These are phyloP conservation scores for Kodamaea jinghongensis DNA, from an alignment of 805 yeast genomes.

Conservation along the genomic window DNA sequence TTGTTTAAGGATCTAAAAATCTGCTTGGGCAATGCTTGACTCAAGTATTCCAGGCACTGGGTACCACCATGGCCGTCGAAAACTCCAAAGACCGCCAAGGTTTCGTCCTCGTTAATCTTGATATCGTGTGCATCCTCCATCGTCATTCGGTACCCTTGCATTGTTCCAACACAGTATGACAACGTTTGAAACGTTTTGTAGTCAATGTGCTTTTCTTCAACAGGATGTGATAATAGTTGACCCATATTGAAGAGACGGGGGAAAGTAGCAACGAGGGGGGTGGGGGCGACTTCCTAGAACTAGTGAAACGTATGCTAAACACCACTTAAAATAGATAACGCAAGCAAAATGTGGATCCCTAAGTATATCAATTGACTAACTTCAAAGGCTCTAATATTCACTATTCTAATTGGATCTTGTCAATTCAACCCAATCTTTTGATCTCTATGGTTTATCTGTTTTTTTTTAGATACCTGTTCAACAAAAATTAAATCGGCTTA, in stretches of 20 bases:
- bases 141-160: constrained; percentile 73
- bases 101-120: constrained; percentile 41
- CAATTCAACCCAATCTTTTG: too few relatives aligned
- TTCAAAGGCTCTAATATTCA: too few relatives aligned
- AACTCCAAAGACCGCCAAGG: constrained; percentile 58
- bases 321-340: too few relatives aligned
- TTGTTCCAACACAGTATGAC: constrained; percentile 64
- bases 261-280: too few relatives aligned
- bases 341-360: too few relatives aligned
- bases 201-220: constrained; percentile 62
- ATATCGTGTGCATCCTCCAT: constrained; percentile 77
- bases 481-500: too few relatives aligned
- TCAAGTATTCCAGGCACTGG: constrained; percentile 53
- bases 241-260: constrained; percentile 48
- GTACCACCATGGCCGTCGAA: constrained; percentile 85
- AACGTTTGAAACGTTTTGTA: constrained; percentile 43
- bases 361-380: too few relatives aligned
- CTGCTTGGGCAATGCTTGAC: constrained; percentile 38
- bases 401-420: too few relatives aligned
- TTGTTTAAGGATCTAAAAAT: constrained; percentile 30
- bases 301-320: too few relatives aligned
- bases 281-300: too few relatives aligned
- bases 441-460: too few relatives aligned
- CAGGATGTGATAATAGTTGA: constrained; percentile 69
- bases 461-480: too few relatives aligned